Evolutionary conservation across 306 rosid genomes (phyloP), one percentile per base, ranked within the genome.

Genomic region (Dryas octopetala): DNA sequence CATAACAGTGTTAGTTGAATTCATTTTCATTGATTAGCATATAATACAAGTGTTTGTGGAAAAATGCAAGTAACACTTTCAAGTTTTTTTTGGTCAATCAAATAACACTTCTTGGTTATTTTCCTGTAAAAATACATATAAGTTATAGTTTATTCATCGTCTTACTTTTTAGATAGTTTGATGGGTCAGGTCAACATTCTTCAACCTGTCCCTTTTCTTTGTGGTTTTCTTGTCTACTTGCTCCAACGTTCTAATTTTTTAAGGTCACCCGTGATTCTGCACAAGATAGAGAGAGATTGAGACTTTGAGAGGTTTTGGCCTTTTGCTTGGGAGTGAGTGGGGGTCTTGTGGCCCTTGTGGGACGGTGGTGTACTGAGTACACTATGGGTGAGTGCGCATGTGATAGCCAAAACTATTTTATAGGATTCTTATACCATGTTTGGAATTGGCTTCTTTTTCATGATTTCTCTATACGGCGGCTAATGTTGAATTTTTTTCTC

Each of bases 231-330:
- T 71, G 75, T 55, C 78, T 14, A 70, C 65, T 74, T 75, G 53
- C 64, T 75, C 70, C 80, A 85, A 88, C 90, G 88, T 80, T 81
- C 61, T 67, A 72, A 58, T 79, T 78, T 79, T 63, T 80, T 74
- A 71, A 73, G 66, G 40, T 70, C 38, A 59, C 87, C 79, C 85
- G 87, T 83, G 88, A 77, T 46, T 47, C 43, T 69, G 52, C 66
- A 45, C 5, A 61, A 62, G 4, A 4, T 19, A 52, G 17, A 44
- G 23, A 70, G 49, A 66, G 32, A 46, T 1, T 12, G 4, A 70
- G 62, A 54, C 23, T 23, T 23, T 0, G 23, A 23, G 23, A 23
- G 23, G 23, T 23, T 23, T 23, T 23, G 23, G 23, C 23, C 23
- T 23, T 23, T 23, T 23, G 23, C 23, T 19, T 26, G 67, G 68